Conservation (phyloP, 1,284 basidiomycete species). For the Wolfiporia cocos region DNA sequence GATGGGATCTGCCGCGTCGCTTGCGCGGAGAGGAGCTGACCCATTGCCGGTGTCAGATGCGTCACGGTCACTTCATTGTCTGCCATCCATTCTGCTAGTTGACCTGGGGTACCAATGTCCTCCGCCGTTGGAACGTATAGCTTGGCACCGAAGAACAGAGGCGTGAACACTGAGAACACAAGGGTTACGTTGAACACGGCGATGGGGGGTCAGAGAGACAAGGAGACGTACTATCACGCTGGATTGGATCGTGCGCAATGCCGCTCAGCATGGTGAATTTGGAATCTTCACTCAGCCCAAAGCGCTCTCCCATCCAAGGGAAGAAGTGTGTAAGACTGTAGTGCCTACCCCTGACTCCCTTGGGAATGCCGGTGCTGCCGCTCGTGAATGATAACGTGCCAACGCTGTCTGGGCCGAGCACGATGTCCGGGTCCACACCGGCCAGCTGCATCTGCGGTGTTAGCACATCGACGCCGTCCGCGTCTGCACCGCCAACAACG, state of each 20-base stretch:
- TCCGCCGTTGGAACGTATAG: conserved; percentile 96
- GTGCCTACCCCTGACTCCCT: conserved; percentile 94
- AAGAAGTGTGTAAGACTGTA: conserved; percentile 99
- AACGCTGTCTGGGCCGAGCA: conserved; percentile 90
- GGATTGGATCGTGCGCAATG: conserved; percentile 99
- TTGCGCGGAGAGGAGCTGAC: conserved; percentile 95
- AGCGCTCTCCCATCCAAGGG: conserved; percentile 97
- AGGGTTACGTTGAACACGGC: conserved; percentile 6
- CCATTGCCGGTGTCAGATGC: conserved; percentile 98
- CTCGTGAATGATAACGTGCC: conserved; percentile 97
- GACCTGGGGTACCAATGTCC: conserved; percentile 95
- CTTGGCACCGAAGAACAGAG: conserved; percentile 94
- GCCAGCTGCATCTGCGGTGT: conserved; percentile 44
- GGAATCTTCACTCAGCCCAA: conserved; percentile 70
- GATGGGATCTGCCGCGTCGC: conserved; percentile 87
- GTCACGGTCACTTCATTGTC: conserved; percentile 87
- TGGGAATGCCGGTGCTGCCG: conserved; percentile 97
- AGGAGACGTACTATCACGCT: conserved; percentile 84
- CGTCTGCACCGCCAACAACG: conserved; percentile 60
- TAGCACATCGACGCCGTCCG: conserved; percentile 47
- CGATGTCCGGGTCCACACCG: conserved; percentile 73
- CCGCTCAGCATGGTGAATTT: conserved; percentile 99
- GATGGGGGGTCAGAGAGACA: neutral
- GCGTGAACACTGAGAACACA: conserved; percentile 81
- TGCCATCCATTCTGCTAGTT: conserved; percentile 99